These are phyloP conservation scores for Melaleuca alternifolia DNA, from an alignment of 345 rosid species.

Conservation along the genomic window DNA sequence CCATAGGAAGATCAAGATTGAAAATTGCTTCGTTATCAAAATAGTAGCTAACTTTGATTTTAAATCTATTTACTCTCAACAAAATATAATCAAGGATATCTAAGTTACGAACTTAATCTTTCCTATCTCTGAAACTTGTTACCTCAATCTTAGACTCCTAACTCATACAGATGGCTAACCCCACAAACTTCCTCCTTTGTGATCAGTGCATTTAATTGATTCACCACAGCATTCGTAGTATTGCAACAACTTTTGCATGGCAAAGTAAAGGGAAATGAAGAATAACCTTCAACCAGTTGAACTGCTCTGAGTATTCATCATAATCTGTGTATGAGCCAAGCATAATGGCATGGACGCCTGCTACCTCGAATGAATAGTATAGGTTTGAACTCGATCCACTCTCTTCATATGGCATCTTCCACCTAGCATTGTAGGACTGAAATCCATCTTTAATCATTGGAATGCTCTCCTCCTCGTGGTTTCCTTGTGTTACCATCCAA, in stretches of 20 bases:
- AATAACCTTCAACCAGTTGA: conserved; percentile 76
- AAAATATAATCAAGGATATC: background rate
- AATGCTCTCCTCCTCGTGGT: conserved; percentile 78
- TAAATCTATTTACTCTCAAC: background rate
- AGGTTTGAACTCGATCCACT: conserved; percentile 89
- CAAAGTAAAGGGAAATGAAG: background rate
- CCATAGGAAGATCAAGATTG: background rate
- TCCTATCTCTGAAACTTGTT: background rate
- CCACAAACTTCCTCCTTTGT: background rate
- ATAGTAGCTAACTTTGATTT: background rate
- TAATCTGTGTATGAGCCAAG: conserved; percentile 80
- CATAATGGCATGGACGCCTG: conserved; percentile 77
- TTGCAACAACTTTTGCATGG: background rate
- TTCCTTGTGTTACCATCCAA: conserved; percentile 98
- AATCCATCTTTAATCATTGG: conserved; percentile 60
- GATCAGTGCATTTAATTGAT: background rate
- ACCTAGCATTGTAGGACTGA: conserved; percentile 67
- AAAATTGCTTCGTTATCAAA: background rate
- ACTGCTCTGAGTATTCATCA: conserved; percentile 58
- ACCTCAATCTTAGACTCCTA: background rate
- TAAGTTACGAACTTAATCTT: background rate
- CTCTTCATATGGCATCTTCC: conserved; percentile 93
- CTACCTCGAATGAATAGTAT: conserved; percentile 86
- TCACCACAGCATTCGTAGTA: background rate
- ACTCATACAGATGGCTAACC: background rate